Evolutionary conservation across 108 stramenopile genomes (phyloP), one percentile per base, ranked within the genome.

Genomic region (Aurantiochytrium sp.): DNA sequence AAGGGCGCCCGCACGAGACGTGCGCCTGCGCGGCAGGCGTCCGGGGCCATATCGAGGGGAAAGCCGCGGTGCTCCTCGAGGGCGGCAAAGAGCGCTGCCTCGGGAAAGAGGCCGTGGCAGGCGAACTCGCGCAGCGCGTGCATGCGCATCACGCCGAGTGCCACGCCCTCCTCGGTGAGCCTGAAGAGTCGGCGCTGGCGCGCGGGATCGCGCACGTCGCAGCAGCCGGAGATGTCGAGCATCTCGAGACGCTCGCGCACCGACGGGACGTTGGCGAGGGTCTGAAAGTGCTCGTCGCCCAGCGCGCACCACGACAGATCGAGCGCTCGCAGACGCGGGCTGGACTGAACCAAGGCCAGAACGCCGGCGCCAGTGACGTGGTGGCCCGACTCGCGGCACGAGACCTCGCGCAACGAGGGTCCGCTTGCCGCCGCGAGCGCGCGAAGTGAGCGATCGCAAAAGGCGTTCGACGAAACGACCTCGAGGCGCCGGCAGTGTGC

Each of bases 91-190:
- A 81, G 73, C 2, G 73, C 10, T 6, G 19, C 73, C 17, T 41
- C 39, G 39, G 73, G 73, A 1, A 41, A 48, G 32, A 81, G 73
- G 0, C 73, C 73, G 30, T 48, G 12, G 45, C 73, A 81, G 45
- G 73, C 73, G 32, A 81, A 81, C 12, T 41, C 15, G 42, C 45
- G 39, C n/a, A 81, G 17, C 12, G 73, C 73, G 27, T 81, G 39
- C 39, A 81, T 48, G 39, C 45, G 42, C 39, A 41, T 12, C 19
- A 81, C 32, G 0, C 42, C 39, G 1, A 41, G 42, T 24, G 73
- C 73, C 6, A 81, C 73, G 39, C 73, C 73, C 27, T 81, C 45
- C 73, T 81, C 73, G 45, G 73, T 81, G 10, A 81, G 39, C 2
- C 22, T 34, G 24, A 24, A 65, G 8, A 19, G 2, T 15, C 59